Conservation (phyloP, 1,284 basidiomycete genomes). For the Schizophyllum commune region DNA sequence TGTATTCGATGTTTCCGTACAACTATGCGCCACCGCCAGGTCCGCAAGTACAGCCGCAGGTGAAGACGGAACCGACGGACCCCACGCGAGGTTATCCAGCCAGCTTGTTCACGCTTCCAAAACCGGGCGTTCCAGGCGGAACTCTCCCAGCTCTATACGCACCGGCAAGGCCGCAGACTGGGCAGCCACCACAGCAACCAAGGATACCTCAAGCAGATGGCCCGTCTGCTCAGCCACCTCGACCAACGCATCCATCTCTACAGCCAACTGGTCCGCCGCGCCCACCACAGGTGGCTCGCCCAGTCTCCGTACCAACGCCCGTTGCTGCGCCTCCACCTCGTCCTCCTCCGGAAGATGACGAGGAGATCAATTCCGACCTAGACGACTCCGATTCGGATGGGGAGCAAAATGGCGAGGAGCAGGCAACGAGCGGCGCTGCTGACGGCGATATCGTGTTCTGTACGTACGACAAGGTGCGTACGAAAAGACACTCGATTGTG, state of each 20-base stretch:
- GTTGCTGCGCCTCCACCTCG: neutral
- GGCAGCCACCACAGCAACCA: constrained; percentile 24
- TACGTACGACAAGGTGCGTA: constrained; percentile 91
- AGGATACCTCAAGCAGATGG: constrained; percentile 67
- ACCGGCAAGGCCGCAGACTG: constrained; percentile 47
- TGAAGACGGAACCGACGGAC: constrained; percentile 66
- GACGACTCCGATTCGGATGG: constrained; percentile 84
- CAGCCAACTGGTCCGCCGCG: neutral
- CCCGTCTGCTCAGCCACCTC: constrained; percentile 50
- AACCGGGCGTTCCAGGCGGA: constrained; percentile 32
- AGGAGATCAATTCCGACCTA: constrained; percentile 93
- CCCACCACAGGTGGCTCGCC: constrained; percentile 25
- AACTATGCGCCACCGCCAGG: constrained; percentile 31
- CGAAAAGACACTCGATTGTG: too few relatives aligned
- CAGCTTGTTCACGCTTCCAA: constrained; percentile 9
- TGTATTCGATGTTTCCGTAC: constrained; percentile 36
- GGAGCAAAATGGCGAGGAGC: constrained; percentile 34
- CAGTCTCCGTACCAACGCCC: neutral
- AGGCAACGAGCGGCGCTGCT: constrained; percentile 49
- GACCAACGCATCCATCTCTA: constrained; percentile 39
- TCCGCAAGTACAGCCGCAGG: constrained; percentile 32
- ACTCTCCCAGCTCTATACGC: constrained; percentile 47
- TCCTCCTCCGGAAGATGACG: constrained; percentile 23
- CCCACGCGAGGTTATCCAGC: constrained; percentile 20
- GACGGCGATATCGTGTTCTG: constrained; percentile 95